Percentiles rank a stretch among this genome's conserved stretches.
Evolutionary conservation across 352 stramenopile species (phyloP).

Genomic region (Thraustochytrium sp.): DNA sequence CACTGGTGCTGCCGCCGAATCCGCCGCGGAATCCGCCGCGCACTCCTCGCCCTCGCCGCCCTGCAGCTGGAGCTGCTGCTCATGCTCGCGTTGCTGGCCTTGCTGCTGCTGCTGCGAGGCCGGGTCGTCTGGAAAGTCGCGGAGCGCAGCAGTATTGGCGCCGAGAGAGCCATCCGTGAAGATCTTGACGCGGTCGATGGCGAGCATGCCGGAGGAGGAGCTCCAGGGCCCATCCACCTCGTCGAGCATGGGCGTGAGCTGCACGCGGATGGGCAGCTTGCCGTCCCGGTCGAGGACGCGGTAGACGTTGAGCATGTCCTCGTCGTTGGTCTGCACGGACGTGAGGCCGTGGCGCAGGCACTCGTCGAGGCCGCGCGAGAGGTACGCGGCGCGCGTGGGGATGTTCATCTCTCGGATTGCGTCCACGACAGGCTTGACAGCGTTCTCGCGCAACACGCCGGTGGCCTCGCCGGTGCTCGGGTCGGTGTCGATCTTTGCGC

Average conservation of each 20-base stretch:
- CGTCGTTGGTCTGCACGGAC: constrained; percentile 74
- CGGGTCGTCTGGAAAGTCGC: constrained; percentile 43
- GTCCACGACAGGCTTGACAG: not conserved
- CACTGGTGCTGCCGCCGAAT: too few relatives aligned
- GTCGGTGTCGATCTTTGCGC: constrained; percentile 27
- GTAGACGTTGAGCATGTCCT: constrained; percentile 70
- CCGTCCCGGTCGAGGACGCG: constrained; percentile 59
- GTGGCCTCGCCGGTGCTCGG: not conserved
- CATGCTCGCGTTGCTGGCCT: too few relatives aligned
- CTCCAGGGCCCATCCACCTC: constrained; percentile 58
- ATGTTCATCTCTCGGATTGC: constrained; percentile 9
- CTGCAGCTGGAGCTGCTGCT: not conserved
- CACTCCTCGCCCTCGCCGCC: not conserved
- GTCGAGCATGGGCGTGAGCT: constrained; percentile 64
- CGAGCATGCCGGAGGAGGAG: constrained; percentile 58
- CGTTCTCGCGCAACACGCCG: constrained; percentile 8
- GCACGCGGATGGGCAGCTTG: constrained; percentile 65
- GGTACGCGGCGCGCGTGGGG: constrained; percentile 64
- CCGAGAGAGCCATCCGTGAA: constrained; percentile 77
- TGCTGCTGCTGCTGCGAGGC: too few relatives aligned
- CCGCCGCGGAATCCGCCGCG: too few relatives aligned
- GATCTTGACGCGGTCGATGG: constrained; percentile 75
- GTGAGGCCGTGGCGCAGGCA: constrained; percentile 70
- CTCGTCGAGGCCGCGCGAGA: constrained; percentile 59
- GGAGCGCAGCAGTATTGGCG: constrained; percentile 72